Evolutionary conservation across 164 flowering plant species (phyloP), one percentile per base, ranked within the genome.

Genomic region (Santalum album): DNA sequence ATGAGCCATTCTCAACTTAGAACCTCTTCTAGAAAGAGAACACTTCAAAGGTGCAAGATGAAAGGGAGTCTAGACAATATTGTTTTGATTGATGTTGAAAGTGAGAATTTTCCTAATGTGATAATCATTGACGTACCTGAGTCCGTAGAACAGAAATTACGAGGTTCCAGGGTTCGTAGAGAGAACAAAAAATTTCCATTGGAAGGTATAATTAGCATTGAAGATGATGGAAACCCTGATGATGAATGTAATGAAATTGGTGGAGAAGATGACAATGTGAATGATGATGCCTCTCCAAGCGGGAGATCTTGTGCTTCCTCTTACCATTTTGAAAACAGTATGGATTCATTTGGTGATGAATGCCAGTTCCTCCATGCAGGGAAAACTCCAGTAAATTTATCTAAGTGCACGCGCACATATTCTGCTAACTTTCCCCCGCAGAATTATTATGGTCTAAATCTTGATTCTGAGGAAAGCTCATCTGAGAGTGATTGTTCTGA

Each of bases 401-500:
- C 82, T 24, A 86, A 68, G 53, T 49, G 77, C 67, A 70, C 57
- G 53, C 65, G 69, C 16, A 58, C 72, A 3, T 62, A 62, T 54
- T 54, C 68, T 48, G 67, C 55, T 16, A 67, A 70, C 59, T 46
- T 36, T 49, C 19, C 76, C 22, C 49, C 70, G 6, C 54, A 69
- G 63, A 76, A 71, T 56, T 69, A 58, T 34, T 78, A 64, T 66
- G 81, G 85, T 50, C 67, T 72, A 24, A 15, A 25, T 67, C 6
- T 53, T 12, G 70, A 60, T 16, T 69, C 62, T 56, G 85, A 75
- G 10, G 58, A 59, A 65, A 64, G 55, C 57, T 73, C 76, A 50
- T 74, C 82, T 19, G 86, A 74, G 16, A 71, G 71, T 65, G 94
- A 79, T 54, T 59, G 35, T 55, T 77, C 86, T 55, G 98, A 91